These are phyloP conservation scores for Moricandia arvensis DNA, from an alignment of 345 rosid species.

Conservation along the genomic window DNA sequence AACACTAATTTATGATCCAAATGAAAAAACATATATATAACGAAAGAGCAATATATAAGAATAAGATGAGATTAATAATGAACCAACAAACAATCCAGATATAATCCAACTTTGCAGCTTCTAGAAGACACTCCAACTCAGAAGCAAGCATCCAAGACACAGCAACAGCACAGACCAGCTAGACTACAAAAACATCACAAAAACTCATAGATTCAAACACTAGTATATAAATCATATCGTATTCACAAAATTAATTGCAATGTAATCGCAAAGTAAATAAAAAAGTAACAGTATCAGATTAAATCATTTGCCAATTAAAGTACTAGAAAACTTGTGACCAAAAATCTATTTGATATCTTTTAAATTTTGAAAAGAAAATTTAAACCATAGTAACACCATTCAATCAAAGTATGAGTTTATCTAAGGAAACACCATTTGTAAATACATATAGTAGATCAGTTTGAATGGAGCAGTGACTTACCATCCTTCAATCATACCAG, in stretches of 20 bases:
- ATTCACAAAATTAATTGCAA: neutral
- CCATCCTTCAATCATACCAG: conserved; percentile 76
- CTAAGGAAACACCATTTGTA: neutral
- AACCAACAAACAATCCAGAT: neutral
- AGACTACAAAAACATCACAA: conserved; percentile 38
- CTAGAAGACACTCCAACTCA: conserved; percentile 21
- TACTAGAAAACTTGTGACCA: neutral
- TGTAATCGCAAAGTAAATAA: neutral
- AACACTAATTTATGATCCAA: neutral
- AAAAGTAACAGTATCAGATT: neutral
- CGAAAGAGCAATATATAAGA: neutral
- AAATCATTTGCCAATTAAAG: neutral
- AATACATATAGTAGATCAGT: neutral
- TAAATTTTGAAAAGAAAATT: neutral
- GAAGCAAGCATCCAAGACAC: conserved; percentile 40
- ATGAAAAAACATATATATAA: neutral
- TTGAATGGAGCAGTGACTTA: conserved; percentile 27
- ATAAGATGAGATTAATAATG: neutral
- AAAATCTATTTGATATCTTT: neutral
- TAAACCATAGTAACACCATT: neutral
- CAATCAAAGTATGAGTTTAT: neutral
- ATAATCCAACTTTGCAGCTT: neutral
- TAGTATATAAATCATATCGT: neutral
- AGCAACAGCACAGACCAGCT: conserved; percentile 44
- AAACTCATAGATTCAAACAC: neutral